Base-by-base conservation (phyloP, 371 early-diverging fungal species). In the Coemansia sp. region DNA sequence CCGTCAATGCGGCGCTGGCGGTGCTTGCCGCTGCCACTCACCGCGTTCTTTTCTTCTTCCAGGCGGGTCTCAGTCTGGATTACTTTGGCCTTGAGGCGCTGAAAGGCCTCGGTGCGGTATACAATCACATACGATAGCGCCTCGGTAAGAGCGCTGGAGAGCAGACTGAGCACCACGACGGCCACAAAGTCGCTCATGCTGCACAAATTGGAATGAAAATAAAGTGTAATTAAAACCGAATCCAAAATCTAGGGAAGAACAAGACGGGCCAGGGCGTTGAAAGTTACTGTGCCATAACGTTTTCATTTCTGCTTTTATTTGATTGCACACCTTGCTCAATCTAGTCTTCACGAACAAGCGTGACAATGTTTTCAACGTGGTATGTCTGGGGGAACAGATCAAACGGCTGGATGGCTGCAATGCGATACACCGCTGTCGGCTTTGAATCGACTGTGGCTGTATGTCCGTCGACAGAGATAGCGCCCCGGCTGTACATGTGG, bases 361-460 rank as follows among this genome's bases (percentile, higher is more conserved):
- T 84, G 51, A 85, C 79, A 51, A 89, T 84, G 52, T 80, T 84
- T 66, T 89, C 89, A 14, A 85, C 81, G 27, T 87, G 84, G 52
- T 73, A 79, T 21, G 89, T 86, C 68, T 88, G 88, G 22, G 89
- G 89, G 62, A 89, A 89, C 67, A 89, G 81, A 63, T 89, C 89
- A 54, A 89, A 87, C 5, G 88, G 88, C 63, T 82, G 81, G 42
- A 88, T 75, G 22, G 74, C 70, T 29, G 71, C 78, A 0, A 88
- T 81, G 47, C 77, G 68, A 71, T 89, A 89, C 51, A 75, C 69
- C 13, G 74, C 76, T 1, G 59, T 1, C 39, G 27, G 73, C 78
- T 56, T 75, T 67, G 54, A 59, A 64, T 26, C 69, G 7, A 31
- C 60, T 3, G 18, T 24, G 13, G 68, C 66, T 0, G 40, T 27